phyloP scores from a whole-genome alignment of 495 filamentous ascomycete species.

The Daldinia decipiens region DNA sequence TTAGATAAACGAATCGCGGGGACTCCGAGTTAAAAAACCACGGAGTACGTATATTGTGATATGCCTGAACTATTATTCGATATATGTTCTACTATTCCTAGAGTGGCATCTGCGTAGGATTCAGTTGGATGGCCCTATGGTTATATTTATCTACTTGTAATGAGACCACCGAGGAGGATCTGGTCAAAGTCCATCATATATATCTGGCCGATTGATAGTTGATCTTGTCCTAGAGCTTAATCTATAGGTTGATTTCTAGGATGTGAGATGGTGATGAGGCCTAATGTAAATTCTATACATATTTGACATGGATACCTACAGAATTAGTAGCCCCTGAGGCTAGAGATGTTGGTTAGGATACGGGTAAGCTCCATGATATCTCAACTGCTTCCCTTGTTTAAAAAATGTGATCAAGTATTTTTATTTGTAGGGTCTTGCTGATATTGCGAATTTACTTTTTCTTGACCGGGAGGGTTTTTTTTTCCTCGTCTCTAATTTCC shows the following conservation, averaged over 20 bases:
- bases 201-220: background rate
- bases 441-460: too few relatives aligned
- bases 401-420: too few relatives aligned
- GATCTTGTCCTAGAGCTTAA: background rate
- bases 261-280: background rate
- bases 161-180: background rate
- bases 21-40: background rate
- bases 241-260: background rate
- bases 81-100: background rate
- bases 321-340: background rate
- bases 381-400: too few relatives aligned
- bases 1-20: conserved; percentile 37
- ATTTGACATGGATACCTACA: background rate
- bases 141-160: background rate
- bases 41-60: conserved; percentile 12
- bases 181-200: background rate
- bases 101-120: background rate
- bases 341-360: background rate
- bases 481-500: too few relatives aligned
- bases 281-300: background rate
- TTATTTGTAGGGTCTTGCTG: too few relatives aligned
- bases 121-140: background rate
- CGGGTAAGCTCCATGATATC: too few relatives aligned
- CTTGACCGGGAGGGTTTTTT: too few relatives aligned
- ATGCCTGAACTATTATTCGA: conserved; percentile 5